Conservation (phyloP, 192 early-diverging fungal species). For the Umbelopsis vinacea region DNA sequence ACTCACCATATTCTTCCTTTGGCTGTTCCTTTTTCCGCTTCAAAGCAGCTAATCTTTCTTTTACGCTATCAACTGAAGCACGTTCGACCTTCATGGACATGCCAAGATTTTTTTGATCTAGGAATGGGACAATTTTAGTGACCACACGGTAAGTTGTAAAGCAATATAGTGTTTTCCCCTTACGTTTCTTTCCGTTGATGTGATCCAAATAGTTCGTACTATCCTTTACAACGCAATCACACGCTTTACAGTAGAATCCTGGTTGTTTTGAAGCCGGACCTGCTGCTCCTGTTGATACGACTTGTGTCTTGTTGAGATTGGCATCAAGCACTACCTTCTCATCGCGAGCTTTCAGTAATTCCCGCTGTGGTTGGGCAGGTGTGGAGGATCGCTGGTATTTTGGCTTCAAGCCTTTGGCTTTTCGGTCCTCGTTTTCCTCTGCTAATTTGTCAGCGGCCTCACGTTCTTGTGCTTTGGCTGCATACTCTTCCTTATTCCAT, state of each 20-base stretch:
- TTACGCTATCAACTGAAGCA: slow-evolving; percentile 76
- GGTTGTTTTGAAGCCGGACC: slow-evolving; percentile 68
- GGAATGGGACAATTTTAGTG: not conserved
- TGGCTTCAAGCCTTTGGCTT: slow-evolving; percentile 38
- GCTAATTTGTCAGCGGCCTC: slow-evolving; percentile 32
- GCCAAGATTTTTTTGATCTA: slow-evolving; percentile 83
- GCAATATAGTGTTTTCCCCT: slow-evolving; percentile 15
- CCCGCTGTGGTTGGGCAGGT: slow-evolving; percentile 12
- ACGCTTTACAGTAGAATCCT: slow-evolving; percentile 91
- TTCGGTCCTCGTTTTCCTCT: slow-evolving; percentile 44
- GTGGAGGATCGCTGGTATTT: slow-evolving; percentile 16
- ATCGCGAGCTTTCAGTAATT: slow-evolving; percentile 42
- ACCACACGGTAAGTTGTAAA: not conserved
- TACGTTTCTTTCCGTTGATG: slow-evolving; percentile 88
- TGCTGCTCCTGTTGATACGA: slow-evolving; percentile 66
- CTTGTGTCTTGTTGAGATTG: slow-evolving; percentile 81
- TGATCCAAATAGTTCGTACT: slow-evolving; percentile 91
- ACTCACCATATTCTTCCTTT: slow-evolving; percentile 56
- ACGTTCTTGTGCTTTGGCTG: slow-evolving; percentile 38
- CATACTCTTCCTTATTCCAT: slow-evolving; percentile 52
- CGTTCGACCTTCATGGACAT: slow-evolving; percentile 84
- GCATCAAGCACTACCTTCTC: slow-evolving; percentile 70
- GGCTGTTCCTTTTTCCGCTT: slow-evolving; percentile 72
- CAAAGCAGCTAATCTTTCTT: slow-evolving; percentile 66
- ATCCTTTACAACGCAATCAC: slow-evolving; percentile 89